Evolutionary conservation across 148 eudicot species (phyloP).

Genomic region (Dysphania ambrosioides): DNA sequence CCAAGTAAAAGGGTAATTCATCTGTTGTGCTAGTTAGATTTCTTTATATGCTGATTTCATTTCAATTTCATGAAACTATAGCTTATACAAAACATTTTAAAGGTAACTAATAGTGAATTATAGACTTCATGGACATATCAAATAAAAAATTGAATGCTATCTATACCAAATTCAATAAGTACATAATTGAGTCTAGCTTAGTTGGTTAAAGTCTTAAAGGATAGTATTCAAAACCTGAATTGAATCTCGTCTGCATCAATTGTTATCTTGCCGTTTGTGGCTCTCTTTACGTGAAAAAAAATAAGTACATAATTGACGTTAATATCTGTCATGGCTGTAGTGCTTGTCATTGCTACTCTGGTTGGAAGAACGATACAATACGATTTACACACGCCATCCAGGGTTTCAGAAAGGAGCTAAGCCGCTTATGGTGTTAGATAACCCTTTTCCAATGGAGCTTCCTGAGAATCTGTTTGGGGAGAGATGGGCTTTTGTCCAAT

Average conservation of each 20-base stretch:
- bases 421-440: slow-evolving; percentile 80
- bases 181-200: too few species aligned
- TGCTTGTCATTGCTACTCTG: slow-evolving; percentile 79
- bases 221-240: too few species aligned
- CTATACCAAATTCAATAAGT: too few species aligned
- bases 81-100: too few species aligned
- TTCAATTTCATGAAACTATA: not conserved
- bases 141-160: too few species aligned
- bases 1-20: slow-evolving; percentile 93
- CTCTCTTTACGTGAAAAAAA: too few species aligned
- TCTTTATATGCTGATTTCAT: not conserved
- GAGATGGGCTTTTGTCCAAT: slow-evolving; percentile 95
- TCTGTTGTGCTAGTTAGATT: not conserved
- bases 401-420: slow-evolving; percentile 94
- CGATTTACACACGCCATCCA: slow-evolving; percentile 82
- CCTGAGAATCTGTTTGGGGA: slow-evolving; percentile 92
- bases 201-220: too few species aligned
- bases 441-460: slow-evolving; percentile 93
- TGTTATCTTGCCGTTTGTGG: too few species aligned
- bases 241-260: too few species aligned
- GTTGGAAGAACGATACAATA: slow-evolving; percentile 92
- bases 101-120: too few species aligned
- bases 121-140: too few species aligned
- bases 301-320: slow-evolving; percentile 2
- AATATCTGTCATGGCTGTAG: slow-evolving; percentile 35